Evolutionary conservation across 2,329 filamentous ascomycete species (phyloP), one percentile per base, ranked within the genome.

Genomic region (Sporothrix protearum): DNA sequence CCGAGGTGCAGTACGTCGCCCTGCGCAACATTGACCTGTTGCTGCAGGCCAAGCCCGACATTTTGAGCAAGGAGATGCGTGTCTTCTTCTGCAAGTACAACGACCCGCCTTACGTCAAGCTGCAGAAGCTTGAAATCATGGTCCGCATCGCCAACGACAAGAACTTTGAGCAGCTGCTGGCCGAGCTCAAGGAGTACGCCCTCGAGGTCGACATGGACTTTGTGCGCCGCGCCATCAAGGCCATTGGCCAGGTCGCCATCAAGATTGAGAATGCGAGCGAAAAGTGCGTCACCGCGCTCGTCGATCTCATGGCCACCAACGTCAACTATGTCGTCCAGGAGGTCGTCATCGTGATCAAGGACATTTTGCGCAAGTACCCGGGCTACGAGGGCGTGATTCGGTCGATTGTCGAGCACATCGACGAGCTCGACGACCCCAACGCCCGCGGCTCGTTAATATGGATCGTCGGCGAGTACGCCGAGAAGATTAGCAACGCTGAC

Each of bases 21-120:
- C 83, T 99, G 67, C 87, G 95, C 75, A 99, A 99, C 80, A 99
- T 99, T 78, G 96, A 99, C 76, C 88, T 99, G 45, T 86, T 99
- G 6, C 86, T 99, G 33, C 96, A 99, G 81, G 96, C 96, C 76
- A 95, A 97, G 80, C 94, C 96, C 12, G 94, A 97, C 76, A 97
- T 99, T 71, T 86, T 99, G 10, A 97, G 93, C 85, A 98, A 98
- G 81, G 96, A 99, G 81, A 89, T 99, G 78, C 89, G 96, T 59
- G 96, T 99, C 9, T 99, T 99, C 84, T 99, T 99, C 84, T 99
- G 96, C 90, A 99, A 99, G 83, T 99, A 99, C 84, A 98, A 98
- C 79, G 96, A 99, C 77, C 95, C 96, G 1, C 94, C 94, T 28
- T 99, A 99, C 80, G 90, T 99, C 77, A 99, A 99, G 81, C 89